Conservation (phyloP, 768 basidiomycete genomes). For the Podaxis sp. region DNA sequence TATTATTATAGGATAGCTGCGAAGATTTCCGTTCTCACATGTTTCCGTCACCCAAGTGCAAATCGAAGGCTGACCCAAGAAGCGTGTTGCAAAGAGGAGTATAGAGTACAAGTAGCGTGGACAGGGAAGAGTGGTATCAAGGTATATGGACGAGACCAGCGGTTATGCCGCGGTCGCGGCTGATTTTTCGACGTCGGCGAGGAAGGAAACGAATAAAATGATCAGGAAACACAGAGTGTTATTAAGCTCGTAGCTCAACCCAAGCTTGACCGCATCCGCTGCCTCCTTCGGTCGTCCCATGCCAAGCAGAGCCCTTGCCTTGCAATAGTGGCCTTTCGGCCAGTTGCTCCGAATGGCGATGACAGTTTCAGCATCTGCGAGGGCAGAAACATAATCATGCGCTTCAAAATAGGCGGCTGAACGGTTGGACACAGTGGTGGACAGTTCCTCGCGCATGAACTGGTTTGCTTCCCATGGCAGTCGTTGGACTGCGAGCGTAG, state of each 20-base stretch:
- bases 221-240: conserved; percentile 37
- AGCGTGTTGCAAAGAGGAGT: neutral
- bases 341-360: conserved; percentile 81
- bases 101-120: neutral
- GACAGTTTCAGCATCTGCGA: conserved; percentile 91
- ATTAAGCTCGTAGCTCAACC: conserved; percentile 77
- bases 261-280: conserved; percentile 76
- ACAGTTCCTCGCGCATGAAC: conserved; percentile 86
- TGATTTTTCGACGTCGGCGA: conserved; percentile 32
- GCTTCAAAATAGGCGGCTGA: conserved; percentile 83
- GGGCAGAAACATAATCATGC: conserved; percentile 71
- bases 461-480: conserved; percentile 89
- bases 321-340: conserved; percentile 96
- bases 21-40: neutral
- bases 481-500: conserved; percentile 73
- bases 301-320: conserved; percentile 83
- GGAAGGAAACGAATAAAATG: conserved; percentile 26
- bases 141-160: neutral
- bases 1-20: too few relatives aligned
- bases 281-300: conserved; percentile 73
- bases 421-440: conserved; percentile 87
- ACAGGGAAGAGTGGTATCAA: neutral
- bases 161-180: neutral
- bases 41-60: neutral
- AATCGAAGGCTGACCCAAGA: neutral